Base-by-base conservation (phyloP, 1,284 basidiomycete species). In the Lentinus polychrous region DNA sequence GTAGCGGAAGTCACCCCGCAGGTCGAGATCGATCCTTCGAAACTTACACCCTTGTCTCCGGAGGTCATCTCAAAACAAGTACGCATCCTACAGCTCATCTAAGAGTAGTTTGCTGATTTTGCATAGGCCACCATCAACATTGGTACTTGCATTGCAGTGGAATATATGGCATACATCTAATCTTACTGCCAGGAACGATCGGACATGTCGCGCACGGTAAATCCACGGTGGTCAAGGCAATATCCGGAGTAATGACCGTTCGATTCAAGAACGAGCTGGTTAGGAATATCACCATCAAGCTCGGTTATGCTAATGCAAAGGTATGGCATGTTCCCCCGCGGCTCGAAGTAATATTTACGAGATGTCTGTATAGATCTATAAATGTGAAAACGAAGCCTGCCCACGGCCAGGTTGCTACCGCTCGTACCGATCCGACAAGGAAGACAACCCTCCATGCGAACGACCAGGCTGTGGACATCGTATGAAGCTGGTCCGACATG, bases 241-340 rank as follows among this genome's bases (percentile, higher is more conserved):
- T 99, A 68, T 98, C 95, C 14, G 95, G 95, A n/a, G 95, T 98
- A 11, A 89, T 91, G 82, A 99, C 95, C 24, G 95, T 99, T 50
- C 81, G 95, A 60, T 99, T 99, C 74, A 99, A 99, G 78, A 98
- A 97, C 69, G 96, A 99, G 70, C 80, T 96, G 48, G 93, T 96
- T 53, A 76, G 95, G 57, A 99, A 99, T 72, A 99, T 99, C 62
- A 99, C 96, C 40, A 99, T 99, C 75, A 99, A 99, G 74, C 81
- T 99, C 42, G 96, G 88, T 43, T 99, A 99, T 67, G 95, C 95
- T 45, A 99, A 98, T 60, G 96, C 96, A 46, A 98, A 98, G 73
- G 92, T 94, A 57, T 54, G 79, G 69, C n/a, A n/a, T 20, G 43
- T 27, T 24, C 15, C 36, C 15, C 53, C 56, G 53, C 31, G 48